Percentiles rank a stretch among this genome's conserved stretches.
These are phyloP conservation scores for Chlorella vulgaris DNA, from an alignment of 139 green algal genomes.

Conservation along the genomic window DNA sequence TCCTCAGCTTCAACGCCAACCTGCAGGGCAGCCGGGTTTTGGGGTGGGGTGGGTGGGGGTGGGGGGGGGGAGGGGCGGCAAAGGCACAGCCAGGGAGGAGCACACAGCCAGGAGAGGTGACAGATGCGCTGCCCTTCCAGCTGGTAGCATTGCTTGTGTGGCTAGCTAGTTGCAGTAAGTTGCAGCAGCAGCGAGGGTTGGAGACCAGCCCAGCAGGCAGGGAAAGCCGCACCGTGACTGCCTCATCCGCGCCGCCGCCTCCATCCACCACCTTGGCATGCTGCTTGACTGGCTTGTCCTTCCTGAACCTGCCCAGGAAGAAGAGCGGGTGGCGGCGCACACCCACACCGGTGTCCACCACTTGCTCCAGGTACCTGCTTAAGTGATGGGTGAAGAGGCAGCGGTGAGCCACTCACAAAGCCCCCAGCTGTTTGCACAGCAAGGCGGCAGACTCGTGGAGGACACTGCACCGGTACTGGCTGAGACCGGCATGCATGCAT, in stretches of 20 bases:
- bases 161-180: too few relatives aligned
- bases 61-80: not conserved
- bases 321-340: slow-evolving; percentile 86
- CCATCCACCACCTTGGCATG: not conserved
- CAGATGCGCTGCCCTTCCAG: too few relatives aligned
- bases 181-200: not conserved
- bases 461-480: not conserved
- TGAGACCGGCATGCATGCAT: too few relatives aligned
- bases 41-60: not conserved
- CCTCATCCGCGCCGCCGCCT: not conserved
- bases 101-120: too few relatives aligned
- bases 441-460: not conserved
- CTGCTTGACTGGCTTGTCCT: not conserved
- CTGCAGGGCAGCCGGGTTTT: not conserved
- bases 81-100: too few relatives aligned
- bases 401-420: not conserved
- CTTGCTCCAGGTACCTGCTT: slow-evolving; percentile 75
- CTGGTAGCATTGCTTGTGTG: too few relatives aligned
- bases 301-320: slow-evolving; percentile 74
- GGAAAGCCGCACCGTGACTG: slow-evolving; percentile 3
- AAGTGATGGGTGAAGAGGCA: not conserved
- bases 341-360: slow-evolving; percentile 74
- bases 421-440: not conserved
- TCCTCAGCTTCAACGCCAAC: slow-evolving; percentile 52
- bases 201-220: not conserved